Evolutionary conservation across 495 filamentous ascomycete genomes (phyloP).

Genomic region (Viridothelium virens): DNA sequence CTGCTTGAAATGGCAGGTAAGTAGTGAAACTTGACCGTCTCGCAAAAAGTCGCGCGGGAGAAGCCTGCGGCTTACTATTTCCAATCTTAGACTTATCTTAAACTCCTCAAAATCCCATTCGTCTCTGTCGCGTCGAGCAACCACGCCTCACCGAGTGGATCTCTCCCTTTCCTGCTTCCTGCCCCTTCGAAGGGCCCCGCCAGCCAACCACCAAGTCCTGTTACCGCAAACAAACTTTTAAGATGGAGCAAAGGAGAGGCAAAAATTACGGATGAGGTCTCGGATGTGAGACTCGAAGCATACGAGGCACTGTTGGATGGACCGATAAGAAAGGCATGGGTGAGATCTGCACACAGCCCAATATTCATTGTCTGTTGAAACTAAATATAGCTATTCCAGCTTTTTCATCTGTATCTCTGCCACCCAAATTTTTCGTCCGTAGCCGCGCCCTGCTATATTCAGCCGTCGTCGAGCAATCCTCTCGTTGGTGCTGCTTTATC

Average conservation of each 20-base stretch:
- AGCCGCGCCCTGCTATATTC: slow-evolving; percentile 61
- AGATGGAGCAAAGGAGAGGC: slow-evolving; percentile 48
- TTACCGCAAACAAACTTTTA: slow-evolving; percentile 60
- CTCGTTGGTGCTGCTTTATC: slow-evolving; percentile 56
- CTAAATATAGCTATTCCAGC: slow-evolving; percentile 38
- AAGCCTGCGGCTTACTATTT: background rate
- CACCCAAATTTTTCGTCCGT: slow-evolving; percentile 55
- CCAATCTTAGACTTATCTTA: slow-evolving; percentile 65
- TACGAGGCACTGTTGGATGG: slow-evolving; percentile 75
- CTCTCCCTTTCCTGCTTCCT: slow-evolving; percentile 80
- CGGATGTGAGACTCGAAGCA: slow-evolving; percentile 59
- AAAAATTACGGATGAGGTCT: slow-evolving; percentile 44
- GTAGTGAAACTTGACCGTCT: slow-evolving; percentile 24
- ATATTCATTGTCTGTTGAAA: background rate
- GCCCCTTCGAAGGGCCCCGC: slow-evolving; percentile 25
- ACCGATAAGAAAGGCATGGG: slow-evolving; percentile 79
- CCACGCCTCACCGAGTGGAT: slow-evolving; percentile 82
- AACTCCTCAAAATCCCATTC: slow-evolving; percentile 64
- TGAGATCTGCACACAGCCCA: slow-evolving; percentile 34
- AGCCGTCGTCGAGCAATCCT: slow-evolving; percentile 50
- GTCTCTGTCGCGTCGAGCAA: slow-evolving; percentile 70
- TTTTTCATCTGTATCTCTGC: slow-evolving; percentile 72
- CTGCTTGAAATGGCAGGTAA: slow-evolving; percentile 94
- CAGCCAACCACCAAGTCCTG: slow-evolving; percentile 33
- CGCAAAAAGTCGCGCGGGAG: background rate